These are phyloP conservation scores for Fusarium sp. DNA, from an alignment of 2,329 filamentous ascomycete species.

Conservation along the genomic window DNA sequence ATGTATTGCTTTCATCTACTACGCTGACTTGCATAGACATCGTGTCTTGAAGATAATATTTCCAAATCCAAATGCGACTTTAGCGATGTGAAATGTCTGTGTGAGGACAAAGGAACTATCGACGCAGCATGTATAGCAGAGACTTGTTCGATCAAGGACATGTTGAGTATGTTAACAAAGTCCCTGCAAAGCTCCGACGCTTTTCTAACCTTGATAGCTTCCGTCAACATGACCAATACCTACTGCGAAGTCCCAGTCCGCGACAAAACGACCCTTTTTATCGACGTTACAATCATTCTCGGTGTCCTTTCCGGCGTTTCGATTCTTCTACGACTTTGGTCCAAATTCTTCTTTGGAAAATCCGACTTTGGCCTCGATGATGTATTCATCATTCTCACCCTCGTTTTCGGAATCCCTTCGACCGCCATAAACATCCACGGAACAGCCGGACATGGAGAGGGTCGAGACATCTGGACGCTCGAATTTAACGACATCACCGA, in stretches of 20 bases:
- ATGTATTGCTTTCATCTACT: neutral
- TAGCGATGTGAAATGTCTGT: conserved; percentile 46
- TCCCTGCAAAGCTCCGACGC: accelerated
- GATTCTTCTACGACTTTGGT: conserved; percentile 54
- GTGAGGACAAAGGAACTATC: conserved; percentile 36
- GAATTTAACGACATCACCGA: conserved; percentile 33
- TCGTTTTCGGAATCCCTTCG: conserved; percentile 43
- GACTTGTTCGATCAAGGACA: conserved; percentile 15
- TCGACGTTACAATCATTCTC: conserved; percentile 36
- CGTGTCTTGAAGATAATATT: conserved; percentile 23
- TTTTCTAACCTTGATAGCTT: neutral
- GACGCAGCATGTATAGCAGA: conserved; percentile 27
- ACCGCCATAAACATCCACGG: conserved; percentile 45
- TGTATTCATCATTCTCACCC: conserved; percentile 45
- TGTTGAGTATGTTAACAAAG: conserved; percentile 10
- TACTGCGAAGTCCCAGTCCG: conserved; percentile 31
- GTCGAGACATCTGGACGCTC: conserved; percentile 56
- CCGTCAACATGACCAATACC: conserved; percentile 33
- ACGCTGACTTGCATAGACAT: conserved; percentile 28
- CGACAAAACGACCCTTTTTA: conserved; percentile 34
- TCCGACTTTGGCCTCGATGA: conserved; percentile 53
- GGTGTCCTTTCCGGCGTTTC: conserved; percentile 55
- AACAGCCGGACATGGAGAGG: conserved; percentile 50
- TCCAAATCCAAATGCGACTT: conserved; percentile 31
- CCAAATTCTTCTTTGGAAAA: conserved; percentile 48